Percentiles rank a stretch among this genome's conserved stretches.
phyloP scores from a whole-genome alignment of 129 eudicot species.

The Chrysanthemum lavandulifolium region DNA sequence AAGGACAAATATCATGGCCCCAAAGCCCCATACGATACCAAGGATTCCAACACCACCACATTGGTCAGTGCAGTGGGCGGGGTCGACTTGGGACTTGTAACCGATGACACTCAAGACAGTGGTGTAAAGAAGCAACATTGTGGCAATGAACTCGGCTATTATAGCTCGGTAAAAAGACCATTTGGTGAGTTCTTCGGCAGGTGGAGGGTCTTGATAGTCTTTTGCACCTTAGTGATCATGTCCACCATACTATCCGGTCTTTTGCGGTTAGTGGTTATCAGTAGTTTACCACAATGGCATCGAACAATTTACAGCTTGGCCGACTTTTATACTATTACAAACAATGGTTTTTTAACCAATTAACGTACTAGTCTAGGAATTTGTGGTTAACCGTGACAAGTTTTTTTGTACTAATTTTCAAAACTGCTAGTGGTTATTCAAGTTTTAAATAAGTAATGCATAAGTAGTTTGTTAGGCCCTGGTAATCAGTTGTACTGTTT shows the following conservation, averaged over 20 bases:
- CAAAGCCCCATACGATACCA: constrained; percentile 1
- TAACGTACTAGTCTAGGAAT: too few relatives aligned
- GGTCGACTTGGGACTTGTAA: not conserved
- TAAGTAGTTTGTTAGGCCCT: too few relatives aligned
- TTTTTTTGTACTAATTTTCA: too few relatives aligned
- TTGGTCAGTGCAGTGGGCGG: not conserved
- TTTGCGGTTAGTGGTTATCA: too few relatives aligned
- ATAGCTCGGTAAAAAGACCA: constrained; percentile 11
- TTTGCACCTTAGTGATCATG: not conserved
- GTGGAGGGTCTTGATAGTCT: constrained; percentile 7
- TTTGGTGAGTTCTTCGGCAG: not conserved
- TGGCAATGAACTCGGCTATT: constrained; percentile 16
- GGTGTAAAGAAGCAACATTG: constrained; percentile 5
- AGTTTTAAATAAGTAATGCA: not conserved
- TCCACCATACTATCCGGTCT: too few relatives aligned
- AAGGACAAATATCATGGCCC: not conserved
- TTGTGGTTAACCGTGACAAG: too few relatives aligned
- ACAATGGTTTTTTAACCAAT: too few relatives aligned
- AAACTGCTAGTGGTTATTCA: too few relatives aligned
- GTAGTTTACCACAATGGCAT: too few relatives aligned
- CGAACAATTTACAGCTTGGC: too few relatives aligned
- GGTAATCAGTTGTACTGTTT: not conserved
- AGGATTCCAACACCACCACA: constrained; percentile 4
- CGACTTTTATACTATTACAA: too few relatives aligned
- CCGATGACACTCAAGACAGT: not conserved